A percentile compares a stretch with the other conserved stretches of the same genome.
Evolutionary conservation across 495 filamentous ascomycete genomes (phyloP).

Genomic region (Penicillium soppii): DNA sequence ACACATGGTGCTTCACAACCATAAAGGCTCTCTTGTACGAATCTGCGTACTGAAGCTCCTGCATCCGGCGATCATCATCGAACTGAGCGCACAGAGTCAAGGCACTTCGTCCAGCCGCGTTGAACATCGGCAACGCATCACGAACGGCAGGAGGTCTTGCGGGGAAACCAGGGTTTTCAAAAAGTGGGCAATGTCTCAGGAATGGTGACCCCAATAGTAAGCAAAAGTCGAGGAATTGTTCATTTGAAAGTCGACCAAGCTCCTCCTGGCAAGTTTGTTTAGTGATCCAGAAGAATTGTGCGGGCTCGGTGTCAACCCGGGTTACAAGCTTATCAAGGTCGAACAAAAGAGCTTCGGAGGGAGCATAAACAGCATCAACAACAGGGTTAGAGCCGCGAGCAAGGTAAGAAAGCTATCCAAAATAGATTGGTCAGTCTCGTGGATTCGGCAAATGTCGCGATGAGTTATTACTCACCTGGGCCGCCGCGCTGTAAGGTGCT

Average conservation of each 20-base stretch:
- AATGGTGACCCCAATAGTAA: constrained; percentile 83
- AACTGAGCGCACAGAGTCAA: constrained; percentile 65
- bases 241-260: constrained; percentile 63
- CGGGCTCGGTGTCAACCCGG: constrained; percentile 66
- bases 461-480: constrained; percentile 62
- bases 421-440: constrained; percentile 10
- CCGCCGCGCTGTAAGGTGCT: constrained; percentile 85
- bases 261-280: constrained; percentile 68
- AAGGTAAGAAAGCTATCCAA: constrained; percentile 75
- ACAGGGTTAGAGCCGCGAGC: constrained; percentile 65
- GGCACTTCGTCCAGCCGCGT: constrained; percentile 61
- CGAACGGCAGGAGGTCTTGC: constrained; percentile 53
- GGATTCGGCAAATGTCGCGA: neutral
- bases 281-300: constrained; percentile 67
- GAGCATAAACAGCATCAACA: constrained; percentile 76
- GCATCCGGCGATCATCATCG: constrained; percentile 66
- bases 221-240: constrained; percentile 78
- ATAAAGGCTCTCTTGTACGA: constrained; percentile 81
- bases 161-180: constrained; percentile 55
- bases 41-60: constrained; percentile 74
- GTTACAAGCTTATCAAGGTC: constrained; percentile 82
- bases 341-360: constrained; percentile 85
- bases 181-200: constrained; percentile 71
- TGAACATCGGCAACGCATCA: constrained; percentile 71
- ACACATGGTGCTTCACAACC: constrained; percentile 81